Conservation (phyloP, 495 filamentous ascomycete genomes). For the Choiromyces venosus region DNA sequence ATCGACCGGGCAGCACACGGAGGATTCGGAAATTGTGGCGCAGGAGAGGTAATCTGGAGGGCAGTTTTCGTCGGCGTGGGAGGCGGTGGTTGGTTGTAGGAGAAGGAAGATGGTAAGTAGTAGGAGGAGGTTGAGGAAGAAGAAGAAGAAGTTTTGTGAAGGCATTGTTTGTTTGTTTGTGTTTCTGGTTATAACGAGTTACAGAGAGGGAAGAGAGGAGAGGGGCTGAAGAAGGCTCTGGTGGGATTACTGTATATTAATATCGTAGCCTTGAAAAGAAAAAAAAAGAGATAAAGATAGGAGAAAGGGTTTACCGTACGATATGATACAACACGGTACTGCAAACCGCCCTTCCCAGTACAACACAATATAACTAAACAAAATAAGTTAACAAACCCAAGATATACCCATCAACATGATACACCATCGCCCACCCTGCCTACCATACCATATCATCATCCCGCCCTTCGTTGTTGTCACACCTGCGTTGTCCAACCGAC, state of each 20-base stretch:
- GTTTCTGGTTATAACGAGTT: not conserved
- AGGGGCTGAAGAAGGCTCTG: not conserved
- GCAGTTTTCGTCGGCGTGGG: not conserved
- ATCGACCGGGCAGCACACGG: not conserved
- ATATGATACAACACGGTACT: not conserved
- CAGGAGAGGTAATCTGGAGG: not conserved
- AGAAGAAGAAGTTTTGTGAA: not conserved
- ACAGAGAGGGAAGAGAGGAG: not conserved
- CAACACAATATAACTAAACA: not conserved
- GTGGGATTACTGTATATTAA: constrained; percentile 4
- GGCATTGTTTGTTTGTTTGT: not conserved
- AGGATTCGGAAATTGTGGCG: not conserved
- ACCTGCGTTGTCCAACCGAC: not conserved
- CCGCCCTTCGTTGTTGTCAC: not conserved
- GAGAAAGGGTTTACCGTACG: not conserved
- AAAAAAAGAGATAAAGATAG: too few relatives aligned
- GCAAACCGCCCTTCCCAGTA: not conserved
- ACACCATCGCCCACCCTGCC: not conserved
- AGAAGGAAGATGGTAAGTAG: not conserved
- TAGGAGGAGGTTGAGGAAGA: not conserved
- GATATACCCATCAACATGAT: not conserved
- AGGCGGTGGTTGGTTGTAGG: not conserved
- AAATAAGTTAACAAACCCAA: not conserved
- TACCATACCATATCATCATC: too few relatives aligned
- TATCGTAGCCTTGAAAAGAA: not conserved